These are phyloP conservation scores for Cucumis melo DNA, from an alignment of 306 rosid species.

Conservation along the genomic window DNA sequence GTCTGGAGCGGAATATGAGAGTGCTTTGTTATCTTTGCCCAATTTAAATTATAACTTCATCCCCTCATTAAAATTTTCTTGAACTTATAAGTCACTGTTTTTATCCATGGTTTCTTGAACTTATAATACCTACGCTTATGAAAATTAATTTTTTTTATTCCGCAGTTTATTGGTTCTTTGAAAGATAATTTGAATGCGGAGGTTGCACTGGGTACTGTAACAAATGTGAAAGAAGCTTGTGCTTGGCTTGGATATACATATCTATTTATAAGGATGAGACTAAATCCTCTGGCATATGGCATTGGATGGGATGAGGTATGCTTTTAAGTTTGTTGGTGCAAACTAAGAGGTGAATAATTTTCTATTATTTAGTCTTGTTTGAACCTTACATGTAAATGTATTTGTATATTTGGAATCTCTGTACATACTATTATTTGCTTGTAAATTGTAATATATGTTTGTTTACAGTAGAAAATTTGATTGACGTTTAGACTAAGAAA, in stretches of 20 bases:
- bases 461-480: neutral
- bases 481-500: neutral
- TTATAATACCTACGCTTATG: neutral
- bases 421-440: neutral
- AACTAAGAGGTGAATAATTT: neutral
- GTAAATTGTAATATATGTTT: neutral
- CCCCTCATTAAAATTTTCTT: neutral
- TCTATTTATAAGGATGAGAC: conserved; percentile 90
- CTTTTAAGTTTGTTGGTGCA: conserved; percentile 13
- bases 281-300: conserved; percentile 92
- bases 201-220: conserved; percentile 95
- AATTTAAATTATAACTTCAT: neutral
- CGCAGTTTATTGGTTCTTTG: conserved; percentile 89
- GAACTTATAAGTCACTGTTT: neutral
- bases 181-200: conserved; percentile 97
- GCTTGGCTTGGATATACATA: conserved; percentile 99
- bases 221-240: conserved; percentile 97
- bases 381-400: neutral
- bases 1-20: neutral
- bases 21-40: neutral
- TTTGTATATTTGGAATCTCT: neutral
- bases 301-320: conserved; percentile 95
- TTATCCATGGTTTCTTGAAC: neutral
- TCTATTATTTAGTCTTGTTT: neutral
- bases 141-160: conserved; percentile 1